A percentile compares a stretch with the other conserved stretches of the same genome.
Conservation (phyloP, 768 basidiomycete genomes). For the Lentinula guzmanii region DNA sequence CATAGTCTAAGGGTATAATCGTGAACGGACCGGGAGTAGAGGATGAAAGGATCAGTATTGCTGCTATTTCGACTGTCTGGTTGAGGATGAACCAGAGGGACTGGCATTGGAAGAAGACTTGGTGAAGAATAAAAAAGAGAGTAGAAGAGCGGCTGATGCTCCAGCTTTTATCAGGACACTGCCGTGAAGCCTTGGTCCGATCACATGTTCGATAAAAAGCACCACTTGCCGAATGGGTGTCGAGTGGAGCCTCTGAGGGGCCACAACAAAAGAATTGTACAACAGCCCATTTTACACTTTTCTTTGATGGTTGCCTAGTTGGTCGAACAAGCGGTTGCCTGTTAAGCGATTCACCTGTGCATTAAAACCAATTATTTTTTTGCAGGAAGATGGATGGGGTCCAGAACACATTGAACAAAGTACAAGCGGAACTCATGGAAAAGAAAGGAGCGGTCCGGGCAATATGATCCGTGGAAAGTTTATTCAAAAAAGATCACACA, state of each 20-base stretch:
- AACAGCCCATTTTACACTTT: neutral
- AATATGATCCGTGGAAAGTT: neutral
- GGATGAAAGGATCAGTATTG: conserved; percentile 38
- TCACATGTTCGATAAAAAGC: conserved; percentile 3
- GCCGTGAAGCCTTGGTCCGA: neutral
- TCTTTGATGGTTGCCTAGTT: neutral
- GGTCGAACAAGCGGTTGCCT: neutral
- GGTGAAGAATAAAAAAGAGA: neutral
- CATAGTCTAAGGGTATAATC: conserved; percentile 63
- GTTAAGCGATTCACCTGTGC: neutral
- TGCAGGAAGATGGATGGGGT: neutral
- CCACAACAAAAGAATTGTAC: neutral
- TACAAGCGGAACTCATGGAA: neutral
- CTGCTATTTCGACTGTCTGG: conserved; percentile 14
- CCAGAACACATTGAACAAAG: neutral
- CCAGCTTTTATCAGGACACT: conserved; percentile 1
- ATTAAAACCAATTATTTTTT: neutral
- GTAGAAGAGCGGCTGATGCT: neutral
- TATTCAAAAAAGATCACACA: neutral
- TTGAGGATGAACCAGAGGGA: conserved; percentile 12
- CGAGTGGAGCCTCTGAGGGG: conserved; percentile 4
- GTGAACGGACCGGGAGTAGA: conserved; percentile 61
- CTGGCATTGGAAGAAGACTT: neutral
- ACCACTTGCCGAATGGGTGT: conserved; percentile 2
- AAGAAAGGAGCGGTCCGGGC: neutral